Evolutionary conservation across 768 basidiomycete species (phyloP).

Genomic region (Tricholoma matsutake): DNA sequence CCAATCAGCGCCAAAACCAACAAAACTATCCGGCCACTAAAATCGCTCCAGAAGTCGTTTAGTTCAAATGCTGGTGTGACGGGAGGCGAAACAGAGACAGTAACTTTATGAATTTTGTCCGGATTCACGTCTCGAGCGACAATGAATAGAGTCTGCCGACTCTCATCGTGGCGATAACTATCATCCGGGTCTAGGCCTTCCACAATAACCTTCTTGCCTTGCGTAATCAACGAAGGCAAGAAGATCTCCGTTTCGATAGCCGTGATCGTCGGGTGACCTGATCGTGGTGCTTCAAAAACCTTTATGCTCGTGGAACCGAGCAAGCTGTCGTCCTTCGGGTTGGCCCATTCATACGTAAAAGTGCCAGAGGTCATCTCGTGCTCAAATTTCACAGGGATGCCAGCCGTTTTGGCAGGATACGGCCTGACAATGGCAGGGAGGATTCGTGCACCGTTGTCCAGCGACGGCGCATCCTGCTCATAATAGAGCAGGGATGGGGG

Average conservation of each 20-base stretch:
- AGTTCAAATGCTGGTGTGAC: constrained; percentile 47
- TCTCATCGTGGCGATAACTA: constrained; percentile 55
- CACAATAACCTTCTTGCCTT: constrained; percentile 55
- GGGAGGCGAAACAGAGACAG: constrained; percentile 55
- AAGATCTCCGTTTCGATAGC: constrained; percentile 83
- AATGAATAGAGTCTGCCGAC: constrained; percentile 73
- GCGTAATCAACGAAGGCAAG: constrained; percentile 61
- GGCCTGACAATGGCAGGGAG: constrained; percentile 81
- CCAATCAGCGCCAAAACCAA: constrained; percentile 14
- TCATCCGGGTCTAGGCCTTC: constrained; percentile 52
- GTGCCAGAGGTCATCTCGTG: constrained; percentile 77
- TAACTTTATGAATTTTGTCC: constrained; percentile 46
- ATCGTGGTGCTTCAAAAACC: constrained; percentile 37
- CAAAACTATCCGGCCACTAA: constrained; percentile 25
- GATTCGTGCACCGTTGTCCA: constrained; percentile 83
- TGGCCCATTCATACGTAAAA: constrained; percentile 65
- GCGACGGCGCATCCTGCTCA: constrained; percentile 58
- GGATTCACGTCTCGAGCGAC: constrained; percentile 42
- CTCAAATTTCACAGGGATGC: constrained; percentile 68
- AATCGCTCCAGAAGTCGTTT: constrained; percentile 68
- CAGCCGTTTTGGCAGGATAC: constrained; percentile 88
- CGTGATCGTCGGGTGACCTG: constrained; percentile 35
- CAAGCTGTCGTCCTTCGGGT: constrained; percentile 23
- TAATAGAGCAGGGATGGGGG: constrained; percentile 53
- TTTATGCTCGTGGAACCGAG: constrained; percentile 11